Evolutionary conservation across 768 basidiomycete species (phyloP).

Genomic region (Termitomyces sp.): DNA sequence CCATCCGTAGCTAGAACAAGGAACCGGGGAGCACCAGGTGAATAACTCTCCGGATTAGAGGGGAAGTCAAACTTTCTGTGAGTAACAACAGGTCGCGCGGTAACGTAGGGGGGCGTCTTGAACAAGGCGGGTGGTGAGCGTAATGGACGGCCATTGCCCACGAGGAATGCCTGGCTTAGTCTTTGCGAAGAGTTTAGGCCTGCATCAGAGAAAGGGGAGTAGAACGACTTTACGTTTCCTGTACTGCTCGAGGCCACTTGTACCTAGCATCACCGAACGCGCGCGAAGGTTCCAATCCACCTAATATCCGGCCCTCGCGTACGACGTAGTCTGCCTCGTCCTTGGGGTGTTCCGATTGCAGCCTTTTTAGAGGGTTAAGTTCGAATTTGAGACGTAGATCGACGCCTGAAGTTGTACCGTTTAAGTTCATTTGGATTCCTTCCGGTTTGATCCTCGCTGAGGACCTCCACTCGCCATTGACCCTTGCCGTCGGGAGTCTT

Average conservation of each 20-base stretch:
- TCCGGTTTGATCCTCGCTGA: constrained; percentile 95
- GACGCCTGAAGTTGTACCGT: constrained; percentile 44
- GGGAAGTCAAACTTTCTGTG: constrained; percentile 65
- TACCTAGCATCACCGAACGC: constrained; percentile 90
- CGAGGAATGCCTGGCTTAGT: constrained; percentile 61
- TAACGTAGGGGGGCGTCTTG: constrained; percentile 93
- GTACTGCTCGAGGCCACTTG: constrained; percentile 76
- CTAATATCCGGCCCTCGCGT: constrained; percentile 75
- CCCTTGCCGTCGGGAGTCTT: constrained; percentile 58
- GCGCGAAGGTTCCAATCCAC: constrained; percentile 80
- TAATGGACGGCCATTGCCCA: constrained; percentile 53
- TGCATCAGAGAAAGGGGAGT: not conserved
- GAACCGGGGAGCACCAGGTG: constrained; percentile 48
- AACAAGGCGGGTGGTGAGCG: constrained; percentile 56
- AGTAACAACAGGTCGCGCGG: constrained; percentile 74
- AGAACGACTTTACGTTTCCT: constrained; percentile 51
- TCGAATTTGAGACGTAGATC: not conserved
- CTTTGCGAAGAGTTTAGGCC: constrained; percentile 14
- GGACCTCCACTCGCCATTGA: constrained; percentile 87
- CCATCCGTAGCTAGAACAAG: constrained; percentile 88
- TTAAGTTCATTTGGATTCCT: constrained; percentile 80
- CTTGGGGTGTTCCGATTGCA: constrained; percentile 78
- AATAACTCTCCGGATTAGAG: constrained; percentile 20
- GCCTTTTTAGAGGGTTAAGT: constrained; percentile 31
- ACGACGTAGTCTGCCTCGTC: constrained; percentile 73